Evolutionary conservation across 768 basidiomycete genomes (phyloP).

Genomic region (Boletus tomentosulus): DNA sequence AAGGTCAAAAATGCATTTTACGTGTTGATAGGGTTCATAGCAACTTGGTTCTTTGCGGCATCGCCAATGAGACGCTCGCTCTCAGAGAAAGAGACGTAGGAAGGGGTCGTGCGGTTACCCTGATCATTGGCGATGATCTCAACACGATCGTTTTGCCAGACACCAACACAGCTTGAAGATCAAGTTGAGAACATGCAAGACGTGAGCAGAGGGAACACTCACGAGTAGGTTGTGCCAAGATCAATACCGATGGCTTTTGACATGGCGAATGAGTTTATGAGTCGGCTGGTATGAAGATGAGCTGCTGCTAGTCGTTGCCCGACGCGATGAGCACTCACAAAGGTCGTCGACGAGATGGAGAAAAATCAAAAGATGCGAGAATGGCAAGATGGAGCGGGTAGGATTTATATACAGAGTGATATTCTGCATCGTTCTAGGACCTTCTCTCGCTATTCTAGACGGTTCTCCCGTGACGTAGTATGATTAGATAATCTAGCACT

Average conservation of each 20-base stretch:
- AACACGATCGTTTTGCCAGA: constrained; percentile 99
- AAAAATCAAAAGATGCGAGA: constrained; percentile 12
- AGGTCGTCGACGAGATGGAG: constrained; percentile 5
- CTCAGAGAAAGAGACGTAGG: constrained; percentile 93
- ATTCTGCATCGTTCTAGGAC: constrained; percentile 33
- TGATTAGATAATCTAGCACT: constrained; percentile 28
- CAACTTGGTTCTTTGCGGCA: constrained; percentile 98
- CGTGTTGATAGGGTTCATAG: constrained; percentile 97
- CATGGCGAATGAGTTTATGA: constrained; percentile 33
- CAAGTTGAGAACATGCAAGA: constrained; percentile 4
- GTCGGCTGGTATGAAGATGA: constrained; percentile 8
- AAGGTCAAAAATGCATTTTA: constrained; percentile 22
- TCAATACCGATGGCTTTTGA: constrained; percentile 88
- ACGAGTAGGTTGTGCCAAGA: constrained; percentile 93
- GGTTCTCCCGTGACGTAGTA: constrained; percentile 29
- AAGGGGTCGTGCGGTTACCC: constrained; percentile 93
- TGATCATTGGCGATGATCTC: constrained; percentile 97
- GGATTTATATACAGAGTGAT: constrained; percentile 28
- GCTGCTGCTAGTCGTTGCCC: neutral
- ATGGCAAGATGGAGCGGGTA: neutral
- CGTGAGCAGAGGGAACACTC: constrained; percentile 27
- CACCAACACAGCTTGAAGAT: constrained; percentile 83
- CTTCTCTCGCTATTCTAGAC: constrained; percentile 32
- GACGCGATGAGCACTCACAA: constrained; percentile 17
- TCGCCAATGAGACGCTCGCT: constrained; percentile 97